A percentile compares a stretch with the other conserved stretches of the same genome.
phyloP scores from a whole-genome alignment of 164 flowering plant genomes.

The Vitis amurensis region DNA sequence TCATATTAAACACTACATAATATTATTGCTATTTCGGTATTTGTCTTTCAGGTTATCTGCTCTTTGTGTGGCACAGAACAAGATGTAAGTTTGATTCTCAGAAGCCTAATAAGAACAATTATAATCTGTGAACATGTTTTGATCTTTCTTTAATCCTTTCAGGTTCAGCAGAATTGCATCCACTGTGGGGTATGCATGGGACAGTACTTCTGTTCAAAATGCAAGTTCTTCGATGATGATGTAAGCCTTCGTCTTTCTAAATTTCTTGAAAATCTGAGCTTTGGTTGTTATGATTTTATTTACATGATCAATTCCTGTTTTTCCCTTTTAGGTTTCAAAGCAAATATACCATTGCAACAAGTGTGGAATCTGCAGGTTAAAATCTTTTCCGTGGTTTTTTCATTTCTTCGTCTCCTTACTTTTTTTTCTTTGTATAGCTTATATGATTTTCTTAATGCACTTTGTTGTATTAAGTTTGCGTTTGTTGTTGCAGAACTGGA shows the following conservation, averaged over 20 bases:
- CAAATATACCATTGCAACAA: slow-evolving; percentile 84
- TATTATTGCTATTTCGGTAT: not conserved
- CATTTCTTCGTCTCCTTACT: no score
- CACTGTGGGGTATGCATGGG: slow-evolving; percentile 91
- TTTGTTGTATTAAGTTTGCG: not conserved
- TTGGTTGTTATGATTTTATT: not conserved
- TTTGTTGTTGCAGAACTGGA: slow-evolving; percentile 27
- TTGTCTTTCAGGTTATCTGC: slow-evolving; percentile 70
- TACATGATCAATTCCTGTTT: not conserved
- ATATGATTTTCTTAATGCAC: not conserved
- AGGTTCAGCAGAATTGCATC: slow-evolving; percentile 76
- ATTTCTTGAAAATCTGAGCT: not conserved
- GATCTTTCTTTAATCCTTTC: slow-evolving; percentile 14
- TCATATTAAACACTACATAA: no score
- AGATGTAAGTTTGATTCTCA: slow-evolving; percentile 52
- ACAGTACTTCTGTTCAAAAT: slow-evolving; percentile 66
- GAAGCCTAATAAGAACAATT: not conserved
- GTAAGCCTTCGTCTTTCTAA: slow-evolving; percentile 32
- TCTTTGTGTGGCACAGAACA: slow-evolving; percentile 83
- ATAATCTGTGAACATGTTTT: not conserved
- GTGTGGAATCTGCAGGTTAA: slow-evolving; percentile 87
- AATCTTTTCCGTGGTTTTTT: no score
- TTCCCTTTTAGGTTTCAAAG: slow-evolving; percentile 59
- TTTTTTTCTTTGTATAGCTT: not conserved
- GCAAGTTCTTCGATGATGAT: slow-evolving; percentile 92